A percentile compares a stretch with the other conserved stretches of the same genome.
These are phyloP conservation scores for Penicillium frequentans DNA, from an alignment of 2,329 filamentous ascomycete species.

Conservation along the genomic window DNA sequence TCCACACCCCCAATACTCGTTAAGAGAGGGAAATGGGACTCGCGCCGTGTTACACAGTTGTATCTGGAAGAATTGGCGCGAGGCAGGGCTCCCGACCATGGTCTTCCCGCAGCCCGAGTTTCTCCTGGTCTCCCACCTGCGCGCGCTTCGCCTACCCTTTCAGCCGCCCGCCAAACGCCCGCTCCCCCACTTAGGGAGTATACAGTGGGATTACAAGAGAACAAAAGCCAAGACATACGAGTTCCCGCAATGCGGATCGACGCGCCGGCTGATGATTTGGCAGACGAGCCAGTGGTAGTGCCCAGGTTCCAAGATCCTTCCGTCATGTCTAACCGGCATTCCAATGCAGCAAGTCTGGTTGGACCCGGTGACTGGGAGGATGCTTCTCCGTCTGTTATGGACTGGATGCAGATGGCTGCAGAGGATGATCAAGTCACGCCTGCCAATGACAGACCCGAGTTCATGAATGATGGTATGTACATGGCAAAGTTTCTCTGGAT, in stretches of 20 bases:
- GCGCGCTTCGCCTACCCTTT: not conserved
- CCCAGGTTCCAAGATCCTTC: slow-evolving; percentile 32
- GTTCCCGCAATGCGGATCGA: not conserved
- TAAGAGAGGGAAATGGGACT: slow-evolving; percentile 55
- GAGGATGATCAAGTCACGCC: slow-evolving; percentile 42
- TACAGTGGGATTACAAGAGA: not conserved
- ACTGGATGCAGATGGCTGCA: slow-evolving; percentile 49
- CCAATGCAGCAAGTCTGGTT: slow-evolving; percentile 45
- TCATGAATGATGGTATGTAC: slow-evolving; percentile 20
- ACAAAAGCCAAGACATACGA: not conserved
- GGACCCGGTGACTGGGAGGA: slow-evolving; percentile 50
- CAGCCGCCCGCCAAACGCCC: not conserved
- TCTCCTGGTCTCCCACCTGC: slow-evolving; percentile 10
- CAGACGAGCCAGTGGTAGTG: slow-evolving; percentile 38
- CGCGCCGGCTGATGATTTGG: slow-evolving; percentile 23
- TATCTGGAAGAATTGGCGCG: slow-evolving; percentile 52
- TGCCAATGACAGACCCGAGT: slow-evolving; percentile 23
- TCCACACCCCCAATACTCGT: slow-evolving; percentile 54
- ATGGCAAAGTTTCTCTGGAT: slow-evolving; percentile 15
- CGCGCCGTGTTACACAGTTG: slow-evolving; percentile 55
- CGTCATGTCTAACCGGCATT: slow-evolving; percentile 19
- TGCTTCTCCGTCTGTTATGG: slow-evolving; percentile 50
- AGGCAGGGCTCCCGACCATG: slow-evolving; percentile 27
- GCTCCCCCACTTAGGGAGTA: not conserved
- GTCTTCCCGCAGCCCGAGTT: slow-evolving; percentile 17